Base-by-base conservation (phyloP, 116 monocot species). In the Zostera marina region DNA sequence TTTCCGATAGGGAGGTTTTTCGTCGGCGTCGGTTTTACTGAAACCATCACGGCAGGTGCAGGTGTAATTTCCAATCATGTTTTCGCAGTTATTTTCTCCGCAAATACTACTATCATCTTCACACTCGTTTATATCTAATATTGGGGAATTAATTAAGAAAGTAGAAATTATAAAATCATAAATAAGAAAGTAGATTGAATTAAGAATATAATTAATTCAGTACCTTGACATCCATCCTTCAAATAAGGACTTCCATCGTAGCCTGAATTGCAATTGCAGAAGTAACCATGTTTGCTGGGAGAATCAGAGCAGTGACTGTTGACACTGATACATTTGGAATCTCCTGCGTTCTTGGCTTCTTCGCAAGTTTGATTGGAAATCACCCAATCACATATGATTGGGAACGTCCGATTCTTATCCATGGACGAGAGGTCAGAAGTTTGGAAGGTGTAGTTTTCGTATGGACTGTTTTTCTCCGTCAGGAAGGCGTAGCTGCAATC, bases 401-500 rank as follows among this genome's bases (percentile, higher is more conserved):
- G 60, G 44, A 60, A 60, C 42, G n/a, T 3, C 9, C 60, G 5
- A 9, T 42, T 8, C 19, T 8, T 44, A 15, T 17, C 16, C 60
- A 60, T 60, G 5, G 19, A 13, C 12, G 7, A n/a, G 47, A 80
- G 44, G 45, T 73, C 72, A 0, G 61, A 43, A 3, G 2, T 32
- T 32, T 32, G 32, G 14, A 38, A n/a, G 4, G 26, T 22, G 42
- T 75, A 69, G 40, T n/a, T 24, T 2, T 1, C 32, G 32, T n/a
- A n/a, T 17, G 60, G 72, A 44, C 66, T 15, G 1, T 63, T 65
- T 32, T 64, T 54, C 48, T 80, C 75, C n/a, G 55, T 23, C 20
- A 80, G 17, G 51, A 80, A 80, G 0, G 62, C 68, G 12, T 58
- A 80, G 67, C 64, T 69, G 41, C 81, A 77, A 1, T 61, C 58